phyloP scores from a whole-genome alignment of 371 early-diverging fungal genomes.

The Apophysomyces sp. region DNA sequence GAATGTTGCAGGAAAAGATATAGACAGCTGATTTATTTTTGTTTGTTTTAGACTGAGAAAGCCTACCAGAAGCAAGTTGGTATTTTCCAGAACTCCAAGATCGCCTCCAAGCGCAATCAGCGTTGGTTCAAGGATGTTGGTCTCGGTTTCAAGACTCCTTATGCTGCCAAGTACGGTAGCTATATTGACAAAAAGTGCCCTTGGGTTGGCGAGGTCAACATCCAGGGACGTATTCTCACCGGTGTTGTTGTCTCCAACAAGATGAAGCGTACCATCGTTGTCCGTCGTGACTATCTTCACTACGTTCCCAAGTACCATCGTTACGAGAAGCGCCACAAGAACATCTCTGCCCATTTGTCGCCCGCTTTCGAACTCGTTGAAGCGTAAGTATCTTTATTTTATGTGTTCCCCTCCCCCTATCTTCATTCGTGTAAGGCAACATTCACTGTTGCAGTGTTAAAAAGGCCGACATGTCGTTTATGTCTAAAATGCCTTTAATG shows the following conservation, averaged over 20 bases:
- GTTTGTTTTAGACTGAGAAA: conserved; percentile 60
- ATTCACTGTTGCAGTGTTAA: too few relatives aligned
- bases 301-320: conserved; percentile 99
- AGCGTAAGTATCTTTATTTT: conserved; percentile 27
- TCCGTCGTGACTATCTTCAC: conserved; percentile 98
- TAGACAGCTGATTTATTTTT: neutral
- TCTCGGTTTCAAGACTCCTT: conserved; percentile 98
- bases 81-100: conserved; percentile 92
- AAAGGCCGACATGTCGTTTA: neutral
- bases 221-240: conserved; percentile 97
- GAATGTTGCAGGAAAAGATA: neutral
- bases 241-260: conserved; percentile 96
- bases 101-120: conserved; percentile 68
- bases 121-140: conserved; percentile 98
- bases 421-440: neutral
- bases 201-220: conserved; percentile 96
- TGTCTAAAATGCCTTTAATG: conserved; percentile 5
- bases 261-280: conserved; percentile 98
- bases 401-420: conserved; percentile 3
- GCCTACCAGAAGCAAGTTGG: conserved; percentile 96
- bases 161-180: conserved; percentile 92
- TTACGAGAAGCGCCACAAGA: conserved; percentile 99
- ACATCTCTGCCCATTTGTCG: conserved; percentile 96
- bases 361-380: conserved; percentile 95
- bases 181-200: conserved; percentile 99